Evolutionary conservation across 352 stramenopile genomes (phyloP), one percentile per base, ranked within the genome.

Genomic region (Phytophthora cajani): DNA sequence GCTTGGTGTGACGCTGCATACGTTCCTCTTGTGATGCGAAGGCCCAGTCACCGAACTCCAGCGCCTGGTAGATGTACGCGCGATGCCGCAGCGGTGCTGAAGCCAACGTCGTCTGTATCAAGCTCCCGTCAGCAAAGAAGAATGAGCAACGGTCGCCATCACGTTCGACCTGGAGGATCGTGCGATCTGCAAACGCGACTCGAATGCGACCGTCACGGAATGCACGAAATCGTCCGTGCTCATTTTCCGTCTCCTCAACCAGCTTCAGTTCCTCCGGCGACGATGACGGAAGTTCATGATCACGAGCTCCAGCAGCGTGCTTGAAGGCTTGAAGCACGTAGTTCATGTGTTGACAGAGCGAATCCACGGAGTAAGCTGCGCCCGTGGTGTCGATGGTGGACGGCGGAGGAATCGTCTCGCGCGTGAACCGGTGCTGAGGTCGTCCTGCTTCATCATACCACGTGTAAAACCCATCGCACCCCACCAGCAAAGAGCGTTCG

Each of bases 31-130:
- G 79, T 6, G 82, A 78, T 46, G 80, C 71, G 58, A 88, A 88
- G 10, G 85, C 84, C 87, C 87, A 94, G 59, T 89, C 74, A 5
- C 69, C 77, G 36, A 93, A 94, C 62, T 90, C 76, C 23, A 87
- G 44, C 11, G 85, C 82, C 9, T 79, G 58, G 38, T 75, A 71
- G 38, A 93, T 79, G 69, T 93, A 94, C 7, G 21, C 19, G n/a
- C 74, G 74, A 53, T 88, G 74, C 17, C 53, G 47, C 2, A 79
- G 38, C 21, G 81, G 75, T 21, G 80, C 74, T 21, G 84, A 81
- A 19, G 71, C 51, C 47, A 79, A 53, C 1, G 81, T 92, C n/a
- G 73, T 87, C 17, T 64, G 46, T 0, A 59, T 72, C 3, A 46
- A 57, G 9, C 65, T 79, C 14, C 87, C 85, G 33, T 89, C 80